These are phyloP conservation scores for Arthrinium phaeospermum DNA, from an alignment of 2,329 filamentous ascomycete species.

Conservation along the genomic window DNA sequence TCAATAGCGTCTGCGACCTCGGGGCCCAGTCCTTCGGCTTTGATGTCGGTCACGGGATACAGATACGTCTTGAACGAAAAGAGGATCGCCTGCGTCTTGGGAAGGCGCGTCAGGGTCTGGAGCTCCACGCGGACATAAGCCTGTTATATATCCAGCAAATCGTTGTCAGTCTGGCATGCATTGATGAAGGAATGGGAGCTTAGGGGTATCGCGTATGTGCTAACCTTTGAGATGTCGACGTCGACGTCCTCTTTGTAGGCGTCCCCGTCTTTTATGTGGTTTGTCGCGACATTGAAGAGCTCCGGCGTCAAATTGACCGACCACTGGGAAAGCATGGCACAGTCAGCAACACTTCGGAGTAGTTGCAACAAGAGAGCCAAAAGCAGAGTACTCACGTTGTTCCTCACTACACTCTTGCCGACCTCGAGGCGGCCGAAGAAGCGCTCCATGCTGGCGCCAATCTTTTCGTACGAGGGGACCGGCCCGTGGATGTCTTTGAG, in stretches of 20 bases:
- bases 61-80: conserved; percentile 64
- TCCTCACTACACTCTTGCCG: conserved; percentile 55
- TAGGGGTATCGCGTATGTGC: background rate
- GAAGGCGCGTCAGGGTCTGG: conserved; percentile 57
- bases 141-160: conserved; percentile 30
- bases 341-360: background rate
- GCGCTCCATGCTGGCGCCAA: conserved; percentile 60
- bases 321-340: background rate
- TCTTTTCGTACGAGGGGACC: conserved; percentile 61
- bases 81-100: conserved; percentile 50
- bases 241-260: conserved; percentile 41
- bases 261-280: conserved; percentile 44
- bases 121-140: conserved; percentile 53
- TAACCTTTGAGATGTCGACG: conserved; percentile 46
- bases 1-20: conserved; percentile 59
- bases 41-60: conserved; percentile 55
- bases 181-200: background rate
- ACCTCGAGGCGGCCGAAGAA: conserved; percentile 55
- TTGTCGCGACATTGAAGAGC: conserved; percentile 47
- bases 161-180: background rate
- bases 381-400: conserved; percentile 48
- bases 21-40: conserved; percentile 52
- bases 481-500: conserved; percentile 57
- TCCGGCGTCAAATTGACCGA: conserved; percentile 33
- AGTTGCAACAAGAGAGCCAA: no score